These are phyloP conservation scores for Cryoendolithus antarcticus DNA, from an alignment of 2,329 filamentous ascomycete genomes.

Conservation along the genomic window DNA sequence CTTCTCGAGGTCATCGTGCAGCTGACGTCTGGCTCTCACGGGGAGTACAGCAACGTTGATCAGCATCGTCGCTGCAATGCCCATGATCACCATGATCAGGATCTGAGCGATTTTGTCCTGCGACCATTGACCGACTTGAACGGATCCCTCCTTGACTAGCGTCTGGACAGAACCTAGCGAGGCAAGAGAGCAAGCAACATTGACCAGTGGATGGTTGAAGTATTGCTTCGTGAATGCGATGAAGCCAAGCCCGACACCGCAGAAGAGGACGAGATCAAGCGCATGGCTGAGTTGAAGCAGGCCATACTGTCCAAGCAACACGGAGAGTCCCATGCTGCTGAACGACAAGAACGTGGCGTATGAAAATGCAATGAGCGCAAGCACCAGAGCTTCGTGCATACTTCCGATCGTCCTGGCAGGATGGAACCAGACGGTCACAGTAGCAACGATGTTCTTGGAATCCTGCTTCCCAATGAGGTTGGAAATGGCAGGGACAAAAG, in stretches of 20 bases:
- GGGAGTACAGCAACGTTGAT: slow-evolving; percentile 71
- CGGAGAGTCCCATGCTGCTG: slow-evolving; percentile 74
- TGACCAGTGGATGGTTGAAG: slow-evolving; percentile 27
- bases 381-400: slow-evolving; percentile 74
- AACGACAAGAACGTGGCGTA: slow-evolving; percentile 68
- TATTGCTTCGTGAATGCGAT: slow-evolving; percentile 41
- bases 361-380: slow-evolving; percentile 63
- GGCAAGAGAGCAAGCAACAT: slow-evolving; percentile 62
- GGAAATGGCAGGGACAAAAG: slow-evolving; percentile 64
- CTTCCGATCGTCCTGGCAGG: slow-evolving; percentile 75
- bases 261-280: slow-evolving; percentile 69
- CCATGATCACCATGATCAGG: slow-evolving; percentile 72
- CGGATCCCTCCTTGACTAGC: slow-evolving; percentile 79
- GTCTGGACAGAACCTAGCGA: slow-evolving; percentile 83
- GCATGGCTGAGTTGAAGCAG: slow-evolving; percentile 61
- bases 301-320: slow-evolving; percentile 59
- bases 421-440: slow-evolving; percentile 90
- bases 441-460: slow-evolving; percentile 88
- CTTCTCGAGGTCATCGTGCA: slow-evolving; percentile 62
- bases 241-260: slow-evolving; percentile 75
- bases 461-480: slow-evolving; percentile 68
- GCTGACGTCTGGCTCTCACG: slow-evolving; percentile 58
- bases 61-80: slow-evolving; percentile 56
- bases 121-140: slow-evolving; percentile 71
- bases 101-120: slow-evolving; percentile 71